These are phyloP conservation scores for Plasmopara viticola DNA, from an alignment of 352 stramenopile genomes.

Conservation along the genomic window DNA sequence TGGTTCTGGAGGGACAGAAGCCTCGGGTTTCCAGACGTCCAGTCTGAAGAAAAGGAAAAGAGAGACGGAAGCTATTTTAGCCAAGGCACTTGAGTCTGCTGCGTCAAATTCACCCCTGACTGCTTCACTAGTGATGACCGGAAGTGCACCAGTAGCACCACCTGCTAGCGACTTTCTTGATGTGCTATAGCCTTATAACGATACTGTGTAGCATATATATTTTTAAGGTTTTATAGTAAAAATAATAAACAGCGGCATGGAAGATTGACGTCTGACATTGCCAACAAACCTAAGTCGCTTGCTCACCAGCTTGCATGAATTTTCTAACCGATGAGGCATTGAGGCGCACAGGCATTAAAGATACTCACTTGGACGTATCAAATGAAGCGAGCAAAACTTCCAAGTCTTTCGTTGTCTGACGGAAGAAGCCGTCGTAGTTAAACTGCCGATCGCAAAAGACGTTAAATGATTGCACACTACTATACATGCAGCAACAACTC, in stretches of 20 bases:
- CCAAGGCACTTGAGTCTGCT: constrained; percentile 12
- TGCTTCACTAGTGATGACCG: constrained; percentile 1
- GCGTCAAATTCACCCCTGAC: constrained; percentile 9
- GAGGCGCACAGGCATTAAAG: not conserved
- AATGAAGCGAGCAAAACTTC: constrained; percentile 58
- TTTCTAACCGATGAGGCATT: not conserved
- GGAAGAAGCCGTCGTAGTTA: constrained; percentile 83
- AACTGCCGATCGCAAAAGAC: constrained; percentile 34
- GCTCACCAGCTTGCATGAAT: not conserved
- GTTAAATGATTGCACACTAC: constrained; percentile 5
- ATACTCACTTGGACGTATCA: constrained; percentile 14
- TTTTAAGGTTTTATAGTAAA: constrained; percentile 9
- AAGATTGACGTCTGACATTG: constrained; percentile 18
- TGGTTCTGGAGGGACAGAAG: constrained; percentile 1
- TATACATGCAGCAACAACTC: constrained; percentile 2
- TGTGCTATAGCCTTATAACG: constrained; percentile 34
- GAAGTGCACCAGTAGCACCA: constrained; percentile 1
- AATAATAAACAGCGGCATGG: constrained; percentile 32
- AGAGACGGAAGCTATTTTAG: constrained; percentile 15
- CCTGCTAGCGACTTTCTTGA: constrained; percentile 49
- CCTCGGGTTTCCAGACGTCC: constrained; percentile 24
- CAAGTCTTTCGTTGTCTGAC: constrained; percentile 69
- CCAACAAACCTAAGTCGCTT: not conserved
- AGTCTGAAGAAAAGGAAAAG: constrained; percentile 56
- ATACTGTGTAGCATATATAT: not conserved